A percentile compares a stretch with the other conserved stretches of the same genome.
Conservation (phyloP, 495 filamentous ascomycete genomes). For the Coniosporium apollinis region DNA sequence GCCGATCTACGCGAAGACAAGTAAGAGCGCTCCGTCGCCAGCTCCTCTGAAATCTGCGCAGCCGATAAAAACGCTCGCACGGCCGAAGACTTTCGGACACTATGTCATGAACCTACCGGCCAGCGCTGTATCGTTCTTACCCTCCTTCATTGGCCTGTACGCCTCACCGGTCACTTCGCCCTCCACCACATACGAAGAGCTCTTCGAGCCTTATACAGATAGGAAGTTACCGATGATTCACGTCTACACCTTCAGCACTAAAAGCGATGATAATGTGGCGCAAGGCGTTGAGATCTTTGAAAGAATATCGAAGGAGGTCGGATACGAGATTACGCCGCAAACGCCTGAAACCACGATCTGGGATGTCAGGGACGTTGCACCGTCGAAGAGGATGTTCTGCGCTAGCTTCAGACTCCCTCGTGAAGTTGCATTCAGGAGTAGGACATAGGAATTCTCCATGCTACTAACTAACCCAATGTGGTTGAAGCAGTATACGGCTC, state of each 20-base stretch:
- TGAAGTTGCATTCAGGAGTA: constrained; percentile 62
- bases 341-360: constrained; percentile 43
- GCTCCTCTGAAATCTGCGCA: no score
- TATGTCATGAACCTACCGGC: constrained; percentile 97
- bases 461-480: no score
- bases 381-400: constrained; percentile 92
- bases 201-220: constrained; percentile 44
- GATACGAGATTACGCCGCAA: constrained; percentile 36
- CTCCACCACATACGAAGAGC: constrained; percentile 32
- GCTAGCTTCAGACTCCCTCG: constrained; percentile 71
- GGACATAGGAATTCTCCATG: no score
- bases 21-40: constrained; percentile 16
- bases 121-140: constrained; percentile 67
- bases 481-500: no score
- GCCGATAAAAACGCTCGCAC: constrained; percentile 33
- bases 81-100: constrained; percentile 56
- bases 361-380: constrained; percentile 77
- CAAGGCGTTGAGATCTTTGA: constrained; percentile 49
- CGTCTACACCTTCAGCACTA: constrained; percentile 74
- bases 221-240: constrained; percentile 64
- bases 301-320: constrained; percentile 45
- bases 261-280: constrained; percentile 49
- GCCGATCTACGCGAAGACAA: constrained; percentile 4
- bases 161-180: constrained; percentile 10
- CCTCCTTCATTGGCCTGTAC: constrained; percentile 74